These are phyloP conservation scores for Syncephalastrum contaminatum DNA, from an alignment of 371 early-diverging fungal species.

Conservation along the genomic window DNA sequence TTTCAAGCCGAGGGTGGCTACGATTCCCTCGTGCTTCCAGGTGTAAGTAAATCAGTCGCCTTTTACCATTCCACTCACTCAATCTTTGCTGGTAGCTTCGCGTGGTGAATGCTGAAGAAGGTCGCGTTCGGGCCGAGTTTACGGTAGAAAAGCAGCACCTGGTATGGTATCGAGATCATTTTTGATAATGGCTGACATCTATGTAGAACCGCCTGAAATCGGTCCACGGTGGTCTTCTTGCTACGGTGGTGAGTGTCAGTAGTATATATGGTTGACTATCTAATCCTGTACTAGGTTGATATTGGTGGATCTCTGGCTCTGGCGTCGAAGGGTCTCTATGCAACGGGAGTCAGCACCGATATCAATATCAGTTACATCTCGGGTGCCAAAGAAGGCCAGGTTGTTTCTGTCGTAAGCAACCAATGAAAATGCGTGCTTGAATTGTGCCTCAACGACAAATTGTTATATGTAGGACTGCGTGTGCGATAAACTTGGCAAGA, in stretches of 20 bases:
- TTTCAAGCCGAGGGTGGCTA: slow-evolving; percentile 42
- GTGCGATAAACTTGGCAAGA: slow-evolving; percentile 62
- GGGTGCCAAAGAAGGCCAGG: slow-evolving; percentile 55
- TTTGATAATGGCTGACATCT: neutral
- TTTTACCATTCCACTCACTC: neutral
- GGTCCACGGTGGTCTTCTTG: slow-evolving; percentile 63
- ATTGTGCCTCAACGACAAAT: neutral
- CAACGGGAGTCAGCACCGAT: slow-evolving; percentile 68
- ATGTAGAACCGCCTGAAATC: slow-evolving; percentile 54
- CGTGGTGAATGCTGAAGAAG: slow-evolving; percentile 40
- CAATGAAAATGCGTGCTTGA: neutral
- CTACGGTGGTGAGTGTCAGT: slow-evolving; percentile 46
- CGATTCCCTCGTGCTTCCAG: slow-evolving; percentile 41
- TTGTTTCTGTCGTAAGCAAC: slow-evolving; percentile 36
- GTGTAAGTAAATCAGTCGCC: slow-evolving; percentile 26
- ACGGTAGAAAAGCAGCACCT: slow-evolving; percentile 54
- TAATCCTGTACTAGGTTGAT: slow-evolving; percentile 30
- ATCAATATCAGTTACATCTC: slow-evolving; percentile 60
- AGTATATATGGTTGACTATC: neutral
- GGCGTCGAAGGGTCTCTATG: slow-evolving; percentile 56
- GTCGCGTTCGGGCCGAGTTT: slow-evolving; percentile 47
- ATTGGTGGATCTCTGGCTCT: slow-evolving; percentile 63
- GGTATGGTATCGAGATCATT: slow-evolving; percentile 25
- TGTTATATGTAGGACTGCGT: slow-evolving; percentile 38
- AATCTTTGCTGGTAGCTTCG: slow-evolving; percentile 30